Evolutionary conservation across 805 yeast genomes (phyloP).

Genomic region (Ogataea nitratoaversa): DNA sequence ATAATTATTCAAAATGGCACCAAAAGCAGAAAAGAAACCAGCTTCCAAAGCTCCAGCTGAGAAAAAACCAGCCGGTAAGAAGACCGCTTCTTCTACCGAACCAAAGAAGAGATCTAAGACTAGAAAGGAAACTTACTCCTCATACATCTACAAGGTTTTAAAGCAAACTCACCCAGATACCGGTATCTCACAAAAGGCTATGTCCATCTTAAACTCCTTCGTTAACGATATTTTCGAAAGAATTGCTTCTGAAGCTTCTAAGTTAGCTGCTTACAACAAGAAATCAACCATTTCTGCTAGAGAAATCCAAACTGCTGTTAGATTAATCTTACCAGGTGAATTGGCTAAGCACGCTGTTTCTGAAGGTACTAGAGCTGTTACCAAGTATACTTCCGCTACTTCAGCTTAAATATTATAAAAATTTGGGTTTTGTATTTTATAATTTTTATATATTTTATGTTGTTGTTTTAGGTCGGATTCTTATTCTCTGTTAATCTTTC

Average conservation of each 20-base stretch:
- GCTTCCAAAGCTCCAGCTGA: constrained; percentile 98
- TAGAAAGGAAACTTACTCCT: constrained; percentile 97
- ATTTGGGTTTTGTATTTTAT: neutral
- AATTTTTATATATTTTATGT: constrained; percentile 3
- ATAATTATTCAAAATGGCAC: constrained; percentile 48
- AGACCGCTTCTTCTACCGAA: constrained; percentile 78
- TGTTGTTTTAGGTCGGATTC: constrained; percentile 10
- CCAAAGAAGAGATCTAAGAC: constrained; percentile 90
- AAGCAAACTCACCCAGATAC: constrained; percentile 99
- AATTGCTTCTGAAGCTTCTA: constrained; percentile 96
- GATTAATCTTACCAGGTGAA: constrained; percentile 98
- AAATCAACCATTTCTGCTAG: constrained; percentile 97
- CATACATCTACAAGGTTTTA: constrained; percentile 96
- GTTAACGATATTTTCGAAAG: constrained; percentile 98
- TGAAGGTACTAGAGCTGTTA: constrained; percentile 98
- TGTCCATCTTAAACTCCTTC: constrained; percentile 98
- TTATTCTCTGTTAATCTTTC: too few relatives aligned
- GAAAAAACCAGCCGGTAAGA: constrained; percentile 89
- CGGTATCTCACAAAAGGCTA: constrained; percentile 98
- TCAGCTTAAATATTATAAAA: constrained; percentile 28
- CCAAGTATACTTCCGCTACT: constrained; percentile 80
- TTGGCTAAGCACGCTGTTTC: constrained; percentile 97
- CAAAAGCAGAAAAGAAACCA: constrained; percentile 56
- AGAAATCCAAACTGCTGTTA: constrained; percentile 98
- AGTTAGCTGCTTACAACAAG: constrained; percentile 98